A percentile compares a stretch with the other conserved stretches of the same genome.
These are phyloP conservation scores for Citeromyces matritensis DNA, from an alignment of 805 yeast species.

Conservation along the genomic window DNA sequence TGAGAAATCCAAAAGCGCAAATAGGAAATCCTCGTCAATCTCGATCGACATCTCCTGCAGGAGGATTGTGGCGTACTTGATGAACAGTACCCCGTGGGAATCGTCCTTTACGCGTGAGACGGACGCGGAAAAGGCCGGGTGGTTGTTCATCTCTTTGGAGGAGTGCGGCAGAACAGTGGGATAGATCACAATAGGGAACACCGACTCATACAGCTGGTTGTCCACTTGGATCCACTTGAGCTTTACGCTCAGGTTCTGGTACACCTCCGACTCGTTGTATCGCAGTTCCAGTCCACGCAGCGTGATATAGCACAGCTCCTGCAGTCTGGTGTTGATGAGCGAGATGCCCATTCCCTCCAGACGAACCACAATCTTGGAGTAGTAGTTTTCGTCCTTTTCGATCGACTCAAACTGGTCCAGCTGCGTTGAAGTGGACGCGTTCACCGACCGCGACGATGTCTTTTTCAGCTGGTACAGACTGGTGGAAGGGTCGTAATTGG, in stretches of 20 bases:
- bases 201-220: constrained; percentile 79
- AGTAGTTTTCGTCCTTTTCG: constrained; percentile 37
- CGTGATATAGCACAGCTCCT: constrained; percentile 77
- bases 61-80: constrained; percentile 82
- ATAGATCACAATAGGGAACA: constrained; percentile 75
- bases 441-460: constrained; percentile 12
- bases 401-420: constrained; percentile 37
- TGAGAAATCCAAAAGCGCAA: constrained; percentile 66
- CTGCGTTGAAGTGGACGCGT: constrained; percentile 10
- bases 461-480: constrained; percentile 53
- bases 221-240: constrained; percentile 93
- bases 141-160: constrained; percentile 67
- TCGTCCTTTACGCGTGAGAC: constrained; percentile 77
- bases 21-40: constrained; percentile 84
- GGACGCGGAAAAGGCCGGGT: constrained; percentile 84
- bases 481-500: constrained; percentile 65
- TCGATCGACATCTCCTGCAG: constrained; percentile 88
- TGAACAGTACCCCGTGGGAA: constrained; percentile 75
- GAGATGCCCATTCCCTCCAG: constrained; percentile 86
- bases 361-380: constrained; percentile 37
- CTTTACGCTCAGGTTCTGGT: constrained; percentile 67
- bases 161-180: constrained; percentile 86
- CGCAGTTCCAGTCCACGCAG: constrained; percentile 68
- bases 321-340: constrained; percentile 49
- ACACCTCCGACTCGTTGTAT: constrained; percentile 72